Evolutionary conservation across 2,329 filamentous ascomycete genomes (phyloP).

Genomic region (Cladosporium austrohemisphaericum): DNA sequence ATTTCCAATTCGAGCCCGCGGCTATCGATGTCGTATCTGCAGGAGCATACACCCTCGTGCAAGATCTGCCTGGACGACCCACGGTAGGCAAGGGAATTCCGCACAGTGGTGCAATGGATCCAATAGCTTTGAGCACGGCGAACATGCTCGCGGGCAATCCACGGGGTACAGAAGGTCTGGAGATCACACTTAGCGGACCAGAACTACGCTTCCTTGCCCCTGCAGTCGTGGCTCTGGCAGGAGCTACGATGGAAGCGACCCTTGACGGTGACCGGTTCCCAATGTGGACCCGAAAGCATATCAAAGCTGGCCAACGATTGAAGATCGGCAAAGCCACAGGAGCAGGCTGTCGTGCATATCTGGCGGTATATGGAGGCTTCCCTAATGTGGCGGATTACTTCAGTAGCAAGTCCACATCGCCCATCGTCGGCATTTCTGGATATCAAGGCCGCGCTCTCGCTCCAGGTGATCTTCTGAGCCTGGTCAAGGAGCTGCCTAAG

Average conservation of each 20-base stretch:
- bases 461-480: conserved; percentile 51
- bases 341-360: conserved; percentile 55
- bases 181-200: conserved; percentile 59
- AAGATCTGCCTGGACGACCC: conserved; percentile 57
- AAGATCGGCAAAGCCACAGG: conserved; percentile 53
- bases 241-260: conserved; percentile 50
- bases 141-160: conserved; percentile 59
- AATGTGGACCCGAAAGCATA: conserved; percentile 54
- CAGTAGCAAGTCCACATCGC: conserved; percentile 57
- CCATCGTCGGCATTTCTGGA: conserved; percentile 56
- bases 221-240: conserved; percentile 56
- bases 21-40: conserved; percentile 56
- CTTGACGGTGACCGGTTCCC: conserved; percentile 49
- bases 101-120: conserved; percentile 60
- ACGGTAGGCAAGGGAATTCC: conserved; percentile 56
- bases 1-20: conserved; percentile 48
- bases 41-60: conserved; percentile 56
- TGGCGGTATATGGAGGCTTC: conserved; percentile 56
- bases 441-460: conserved; percentile 56
- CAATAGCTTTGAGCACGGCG: conserved; percentile 54
- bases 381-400: conserved; percentile 54
- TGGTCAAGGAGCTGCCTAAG: conserved; percentile 39
- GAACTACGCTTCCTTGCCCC: conserved; percentile 54
- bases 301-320: conserved; percentile 51
- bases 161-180: conserved; percentile 50